These are phyloP conservation scores for Pulicaria dysenterica DNA, from an alignment of 129 eudicot species.

Conservation along the genomic window DNA sequence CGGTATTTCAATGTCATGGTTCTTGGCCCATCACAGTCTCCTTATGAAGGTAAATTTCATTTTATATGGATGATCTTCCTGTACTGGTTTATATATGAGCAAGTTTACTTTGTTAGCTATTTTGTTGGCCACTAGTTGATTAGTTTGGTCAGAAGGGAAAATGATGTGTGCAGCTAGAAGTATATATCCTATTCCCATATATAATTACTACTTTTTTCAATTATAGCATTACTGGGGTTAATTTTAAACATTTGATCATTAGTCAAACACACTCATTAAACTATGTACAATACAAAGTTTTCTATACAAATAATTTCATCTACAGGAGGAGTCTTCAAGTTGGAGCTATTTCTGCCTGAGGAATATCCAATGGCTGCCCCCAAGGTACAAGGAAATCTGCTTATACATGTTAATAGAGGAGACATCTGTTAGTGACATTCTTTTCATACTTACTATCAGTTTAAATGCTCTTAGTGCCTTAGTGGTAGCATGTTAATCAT, in stretches of 20 bases:
- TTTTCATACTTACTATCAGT: neutral
- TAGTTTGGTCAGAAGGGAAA: no score
- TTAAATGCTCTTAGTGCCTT: neutral
- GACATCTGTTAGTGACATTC: neutral
- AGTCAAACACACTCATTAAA: neutral
- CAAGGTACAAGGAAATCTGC: constrained; percentile 48
- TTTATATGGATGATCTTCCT: neutral
- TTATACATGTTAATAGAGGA: constrained; percentile 6
- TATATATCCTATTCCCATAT: no score
- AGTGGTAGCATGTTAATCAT: neutral
- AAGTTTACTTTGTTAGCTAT: neutral
- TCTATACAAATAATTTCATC: no score
- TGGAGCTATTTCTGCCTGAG: constrained; percentile 94
- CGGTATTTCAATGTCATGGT: constrained; percentile 93
- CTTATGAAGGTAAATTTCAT: constrained; percentile 74
- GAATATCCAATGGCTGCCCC: constrained; percentile 99
- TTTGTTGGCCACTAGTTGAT: neutral
- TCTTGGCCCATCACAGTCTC: constrained; percentile 96
- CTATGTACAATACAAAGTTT: neutral
- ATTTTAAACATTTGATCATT: neutral
- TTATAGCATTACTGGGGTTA: neutral
- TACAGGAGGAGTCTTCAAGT: constrained; percentile 91
- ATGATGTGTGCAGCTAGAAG: no score
- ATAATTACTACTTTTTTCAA: neutral
- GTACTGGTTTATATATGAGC: neutral